These are phyloP conservation scores for Mesembryanthemum crystallinum DNA, from an alignment of 148 eudicot genomes.

Conservation along the genomic window DNA sequence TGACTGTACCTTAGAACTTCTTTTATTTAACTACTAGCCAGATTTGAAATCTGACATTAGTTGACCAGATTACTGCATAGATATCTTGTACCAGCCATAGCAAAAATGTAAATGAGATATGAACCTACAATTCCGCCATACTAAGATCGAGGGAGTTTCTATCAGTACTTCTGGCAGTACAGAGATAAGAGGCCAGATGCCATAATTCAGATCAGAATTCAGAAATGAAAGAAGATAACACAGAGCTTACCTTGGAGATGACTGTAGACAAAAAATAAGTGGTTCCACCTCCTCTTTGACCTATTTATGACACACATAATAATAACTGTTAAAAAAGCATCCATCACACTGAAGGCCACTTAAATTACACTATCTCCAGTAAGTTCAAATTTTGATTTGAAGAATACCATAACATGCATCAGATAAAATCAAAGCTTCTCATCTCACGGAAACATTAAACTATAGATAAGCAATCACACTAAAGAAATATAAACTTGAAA, in stretches of 20 bases:
- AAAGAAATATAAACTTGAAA: neutral
- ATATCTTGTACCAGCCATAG: neutral
- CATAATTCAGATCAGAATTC: neutral
- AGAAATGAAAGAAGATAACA: neutral
- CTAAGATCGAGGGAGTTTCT: neutral
- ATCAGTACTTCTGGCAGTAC: neutral
- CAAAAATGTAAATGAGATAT: neutral
- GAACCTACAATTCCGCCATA: neutral
- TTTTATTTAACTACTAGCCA: neutral
- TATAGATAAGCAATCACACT: neutral
- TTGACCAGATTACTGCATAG: neutral
- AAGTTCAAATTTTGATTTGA: neutral
- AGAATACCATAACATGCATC: neutral
- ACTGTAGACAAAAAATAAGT: conserved; percentile 23
- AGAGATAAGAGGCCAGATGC: neutral
- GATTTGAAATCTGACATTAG: neutral
- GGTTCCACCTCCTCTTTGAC: conserved; percentile 64
- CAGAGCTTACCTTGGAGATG: conserved; percentile 50
- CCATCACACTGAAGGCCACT: neutral
- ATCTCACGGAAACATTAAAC: neutral
- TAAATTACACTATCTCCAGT: neutral
- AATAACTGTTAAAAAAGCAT: neutral
- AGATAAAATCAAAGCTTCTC: neutral
- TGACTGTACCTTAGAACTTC: neutral
- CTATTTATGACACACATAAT: conserved; percentile 31